Base-by-base conservation (phyloP, 2,329 filamentous ascomycete genomes). In the Penicillium sumatraense region DNA sequence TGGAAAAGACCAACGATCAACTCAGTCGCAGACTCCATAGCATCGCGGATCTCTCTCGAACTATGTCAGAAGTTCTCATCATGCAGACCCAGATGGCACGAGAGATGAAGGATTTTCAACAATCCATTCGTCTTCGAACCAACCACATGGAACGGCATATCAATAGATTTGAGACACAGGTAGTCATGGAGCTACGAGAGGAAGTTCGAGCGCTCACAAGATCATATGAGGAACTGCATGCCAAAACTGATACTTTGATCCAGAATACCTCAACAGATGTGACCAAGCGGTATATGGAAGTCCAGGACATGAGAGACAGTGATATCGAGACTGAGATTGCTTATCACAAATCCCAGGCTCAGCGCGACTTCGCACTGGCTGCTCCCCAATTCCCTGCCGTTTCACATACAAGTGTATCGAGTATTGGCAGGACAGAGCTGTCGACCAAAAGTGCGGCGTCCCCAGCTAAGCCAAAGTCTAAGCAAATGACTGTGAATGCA, bases 1-100 rank as follows among this genome's bases (percentile, higher is more conserved):
- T 59, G 8, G 54, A 59, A 10, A 56, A 61, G 60, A 46, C 56
- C 11, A 42, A 47, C 10, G 41, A 54, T 35, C 54, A 63, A 14
- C 52, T 63, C 21, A 53, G 50, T 10, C 48, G 38, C 11, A 49
- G 53, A 33, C 54, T 54, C 10, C 24, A 45, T 23, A 50, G 21
- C 13, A 46, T 52, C 10, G 35, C 47, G 4, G 60, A 63, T 23
- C 20, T 59, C 11, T 40, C 50, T n/a, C 54, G 56, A 8, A 36
- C 50, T 5, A 59, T 57, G 13, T 31, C 54, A 3, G 58, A 61
- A 2, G 35, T 63, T 11, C 29, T 35, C n/a, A 26, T 26, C 14
- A 54, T 55, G 27, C 54, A 58, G 35, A 40, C 8, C 14, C 35
- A 56, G 13, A 42, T 61, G 21, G 50, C 56, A 8, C 42, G 36